Conservation (phyloP, 345 rosid species). For the Draba incana region DNA sequence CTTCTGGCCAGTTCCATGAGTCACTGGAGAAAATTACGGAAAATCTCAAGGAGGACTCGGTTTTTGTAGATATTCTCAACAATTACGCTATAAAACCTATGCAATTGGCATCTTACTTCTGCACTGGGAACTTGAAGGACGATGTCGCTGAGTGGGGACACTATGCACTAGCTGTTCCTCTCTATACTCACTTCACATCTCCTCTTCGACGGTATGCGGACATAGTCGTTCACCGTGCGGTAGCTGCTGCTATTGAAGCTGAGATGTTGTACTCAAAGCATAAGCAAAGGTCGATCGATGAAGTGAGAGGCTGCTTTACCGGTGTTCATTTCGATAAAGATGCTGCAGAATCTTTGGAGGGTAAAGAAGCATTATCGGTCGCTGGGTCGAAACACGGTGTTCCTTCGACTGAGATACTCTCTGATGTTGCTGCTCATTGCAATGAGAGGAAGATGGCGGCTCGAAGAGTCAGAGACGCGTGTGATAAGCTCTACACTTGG, state of each 20-base stretch:
- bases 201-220: constrained; percentile 92
- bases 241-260: constrained; percentile 86
- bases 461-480: constrained; percentile 74
- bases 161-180: constrained; percentile 80
- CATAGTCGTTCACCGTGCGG: constrained; percentile 80
- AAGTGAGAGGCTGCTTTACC: constrained; percentile 54
- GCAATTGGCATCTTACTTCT: constrained; percentile 84
- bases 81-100: constrained; percentile 76
- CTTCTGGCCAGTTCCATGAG: constrained; percentile 61
- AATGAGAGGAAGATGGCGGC: constrained; percentile 73
- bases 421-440: constrained; percentile 64
- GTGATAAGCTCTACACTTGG: constrained; percentile 88
- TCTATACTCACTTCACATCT: constrained; percentile 92
- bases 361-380: constrained; percentile 56
- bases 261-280: constrained; percentile 54
- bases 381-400: constrained; percentile 67
- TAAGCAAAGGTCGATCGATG: constrained; percentile 26
- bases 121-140: constrained; percentile 66
- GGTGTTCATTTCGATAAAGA: constrained; percentile 59
- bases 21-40: constrained; percentile 64
- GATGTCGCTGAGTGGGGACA: constrained; percentile 69
- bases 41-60: constrained; percentile 70
- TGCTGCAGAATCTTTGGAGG: constrained; percentile 62
- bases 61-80: constrained; percentile 63
- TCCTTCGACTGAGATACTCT: constrained; percentile 54